These are phyloP conservation scores for Blastocystis sp. DNA, from an alignment of 352 stramenopile genomes.

Conservation along the genomic window DNA sequence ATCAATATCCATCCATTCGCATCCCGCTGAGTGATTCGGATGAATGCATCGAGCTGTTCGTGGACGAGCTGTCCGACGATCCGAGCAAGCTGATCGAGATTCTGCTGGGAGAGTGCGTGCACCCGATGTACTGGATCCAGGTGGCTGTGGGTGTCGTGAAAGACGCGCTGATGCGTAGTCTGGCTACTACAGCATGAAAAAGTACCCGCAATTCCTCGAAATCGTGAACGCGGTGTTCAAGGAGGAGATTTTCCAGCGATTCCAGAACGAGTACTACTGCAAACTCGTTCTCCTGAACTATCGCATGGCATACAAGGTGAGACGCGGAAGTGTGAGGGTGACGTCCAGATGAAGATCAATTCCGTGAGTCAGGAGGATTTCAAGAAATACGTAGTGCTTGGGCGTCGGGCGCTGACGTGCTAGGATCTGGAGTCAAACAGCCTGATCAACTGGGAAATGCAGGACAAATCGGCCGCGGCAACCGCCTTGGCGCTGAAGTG, in stretches of 20 bases:
- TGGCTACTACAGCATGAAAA: conserved; percentile 65
- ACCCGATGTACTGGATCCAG: conserved; percentile 60
- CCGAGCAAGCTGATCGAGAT: conserved; percentile 17
- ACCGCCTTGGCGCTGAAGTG: conserved; percentile 64
- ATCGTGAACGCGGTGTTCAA: conserved; percentile 53
- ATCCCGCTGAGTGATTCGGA: conserved; percentile 60
- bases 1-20: conserved; percentile 21
- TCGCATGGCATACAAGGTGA: conserved; percentile 56
- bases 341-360: conserved; percentile 57
- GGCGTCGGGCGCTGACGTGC: background rate
- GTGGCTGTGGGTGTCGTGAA: conserved; percentile 19
- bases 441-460: conserved; percentile 55
- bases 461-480: conserved; percentile 17
- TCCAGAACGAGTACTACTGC: conserved; percentile 54
- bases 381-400: conserved; percentile 22
- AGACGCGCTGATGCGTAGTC: conserved; percentile 3
- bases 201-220: conserved; percentile 56
- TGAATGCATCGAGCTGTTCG: conserved; percentile 62
- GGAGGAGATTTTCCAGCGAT: conserved; percentile 57
- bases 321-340: background rate
- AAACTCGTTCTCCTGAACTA: conserved; percentile 66
- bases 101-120: conserved; percentile 49
- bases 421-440: conserved; percentile 61
- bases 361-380: conserved; percentile 50
- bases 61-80: conserved; percentile 59